phyloP scores from a whole-genome alignment of 176 grass and related monocot species.

The Triticum turgidum region DNA sequence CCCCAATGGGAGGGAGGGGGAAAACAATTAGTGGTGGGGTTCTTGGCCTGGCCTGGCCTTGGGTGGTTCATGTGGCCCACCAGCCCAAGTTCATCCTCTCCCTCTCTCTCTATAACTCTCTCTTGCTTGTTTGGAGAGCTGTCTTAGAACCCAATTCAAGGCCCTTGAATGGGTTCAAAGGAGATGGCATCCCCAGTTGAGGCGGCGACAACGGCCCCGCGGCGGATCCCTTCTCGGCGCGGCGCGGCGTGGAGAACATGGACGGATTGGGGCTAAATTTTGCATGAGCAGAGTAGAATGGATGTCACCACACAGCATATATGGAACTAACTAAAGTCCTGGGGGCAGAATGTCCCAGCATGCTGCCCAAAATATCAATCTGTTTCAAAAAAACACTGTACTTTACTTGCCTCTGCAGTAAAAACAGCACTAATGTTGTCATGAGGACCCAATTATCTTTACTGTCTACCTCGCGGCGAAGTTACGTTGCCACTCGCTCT shows the following conservation, averaged over 20 bases:
- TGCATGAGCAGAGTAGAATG: neutral
- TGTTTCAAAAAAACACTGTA: neutral
- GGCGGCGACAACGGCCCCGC: neutral
- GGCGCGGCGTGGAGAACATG: neutral
- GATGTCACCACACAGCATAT: neutral
- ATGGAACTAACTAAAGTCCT: neutral
- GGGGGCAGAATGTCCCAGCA: neutral
- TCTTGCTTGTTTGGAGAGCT: constrained; percentile 21
- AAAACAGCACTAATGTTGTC: neutral
- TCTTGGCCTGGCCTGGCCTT: neutral
- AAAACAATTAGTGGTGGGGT: constrained; percentile 47
- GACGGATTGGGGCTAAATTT: neutral
- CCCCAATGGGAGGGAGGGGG: constrained; percentile 22
- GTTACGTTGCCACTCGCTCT: neutral
- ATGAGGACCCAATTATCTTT: neutral
- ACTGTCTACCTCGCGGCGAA: neutral
- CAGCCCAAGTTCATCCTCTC: constrained; percentile 16
- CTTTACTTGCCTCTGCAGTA: neutral
- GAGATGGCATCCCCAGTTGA: neutral
- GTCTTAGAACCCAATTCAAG: neutral
- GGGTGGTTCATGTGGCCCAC: constrained; percentile 54
- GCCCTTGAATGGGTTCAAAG: neutral
- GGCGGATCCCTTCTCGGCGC: neutral
- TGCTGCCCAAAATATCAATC: neutral
- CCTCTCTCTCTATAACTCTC: neutral